Base-by-base conservation (phyloP, 768 basidiomycete genomes). In the Suillus subluteus region DNA sequence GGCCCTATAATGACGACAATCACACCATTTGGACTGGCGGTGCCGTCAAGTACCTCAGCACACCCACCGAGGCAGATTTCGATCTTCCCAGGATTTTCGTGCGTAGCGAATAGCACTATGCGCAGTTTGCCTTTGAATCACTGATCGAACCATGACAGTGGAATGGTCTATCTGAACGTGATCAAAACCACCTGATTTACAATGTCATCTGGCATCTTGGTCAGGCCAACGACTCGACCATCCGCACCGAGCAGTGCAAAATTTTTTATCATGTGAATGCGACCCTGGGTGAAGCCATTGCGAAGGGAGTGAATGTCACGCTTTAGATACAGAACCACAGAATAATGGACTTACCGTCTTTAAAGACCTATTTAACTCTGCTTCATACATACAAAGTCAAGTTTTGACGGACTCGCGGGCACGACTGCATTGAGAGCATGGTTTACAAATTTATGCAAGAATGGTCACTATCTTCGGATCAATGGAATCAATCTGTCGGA, bases 11-110 rank as follows among this genome's bases (percentile, higher is more conserved):
- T 43, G 77, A 80, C 38, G 81, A 81, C 18, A 80, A 78, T 38
- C 80, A 82, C 64, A 81, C 79, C 56, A 73, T 75, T 55, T 82
- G 82, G 81, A 73, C 72, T 7, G 81, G 82, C 21, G 81, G 81
- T 54, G 81, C 80, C 6, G 75, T 82, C 55, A 78, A 74, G 43
- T 77, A 75, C 37, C 68, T 82, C 43, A 76, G 78, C 46, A 69
- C 71, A 15, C 76, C 79, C 38, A 78, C 69, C 9, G 79, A 81
- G 63, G 69, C 78, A 52, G 81, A 82, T 65, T 82, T 81, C 65
- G 80, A 79, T 21, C 78, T 77, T 68, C 79, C 81, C 21, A 74
- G 78, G 54, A 70, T 74, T 41, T 82, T 80, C 69, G 72, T 71
- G 37, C 54, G 72, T 50, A 13, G 9, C 37, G 16, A 35, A 38